phyloP scores from a whole-genome alignment of 805 yeast genomes.

The Candida silvicultrix region DNA sequence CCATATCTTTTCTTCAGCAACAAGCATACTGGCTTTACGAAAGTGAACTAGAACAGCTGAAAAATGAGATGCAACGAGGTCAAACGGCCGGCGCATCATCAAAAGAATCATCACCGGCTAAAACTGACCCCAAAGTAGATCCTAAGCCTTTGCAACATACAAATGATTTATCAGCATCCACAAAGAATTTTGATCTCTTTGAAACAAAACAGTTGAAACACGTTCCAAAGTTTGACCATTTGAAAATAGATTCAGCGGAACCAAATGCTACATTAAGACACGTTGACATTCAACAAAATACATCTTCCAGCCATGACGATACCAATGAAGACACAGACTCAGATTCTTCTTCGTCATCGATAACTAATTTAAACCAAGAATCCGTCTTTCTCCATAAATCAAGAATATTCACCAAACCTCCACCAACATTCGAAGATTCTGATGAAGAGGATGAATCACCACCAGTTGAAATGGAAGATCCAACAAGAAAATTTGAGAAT shows the following conservation, averaged over 20 bases:
- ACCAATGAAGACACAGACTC: neutral
- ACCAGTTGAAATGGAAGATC: neutral
- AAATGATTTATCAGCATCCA: neutral
- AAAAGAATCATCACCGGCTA: neutral
- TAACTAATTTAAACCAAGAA: slow-evolving; percentile 4
- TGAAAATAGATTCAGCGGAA: neutral
- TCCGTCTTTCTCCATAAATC: slow-evolving; percentile 20
- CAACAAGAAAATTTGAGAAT: neutral
- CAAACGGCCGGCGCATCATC: slow-evolving; percentile 10
- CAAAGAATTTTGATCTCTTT: neutral
- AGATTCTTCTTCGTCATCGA: neutral
- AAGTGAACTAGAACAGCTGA: slow-evolving; percentile 20
- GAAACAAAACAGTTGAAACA: neutral
- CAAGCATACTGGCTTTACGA: slow-evolving; percentile 24
- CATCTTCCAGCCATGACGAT: neutral
- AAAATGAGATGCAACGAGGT: slow-evolving; percentile 15
- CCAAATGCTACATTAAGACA: neutral
- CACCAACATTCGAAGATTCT: slow-evolving; percentile 11
- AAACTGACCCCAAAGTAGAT: neutral
- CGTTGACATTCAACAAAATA: neutral
- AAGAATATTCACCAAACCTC: slow-evolving; percentile 15
- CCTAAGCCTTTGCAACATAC: neutral
- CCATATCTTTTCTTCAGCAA: slow-evolving; percentile 20
- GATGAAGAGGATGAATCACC: slow-evolving; percentile 13
- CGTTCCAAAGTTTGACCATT: neutral